Evolutionary conservation across 768 basidiomycete species (phyloP), one percentile per base, ranked within the genome.

Genomic region (Boletus subparvulus): DNA sequence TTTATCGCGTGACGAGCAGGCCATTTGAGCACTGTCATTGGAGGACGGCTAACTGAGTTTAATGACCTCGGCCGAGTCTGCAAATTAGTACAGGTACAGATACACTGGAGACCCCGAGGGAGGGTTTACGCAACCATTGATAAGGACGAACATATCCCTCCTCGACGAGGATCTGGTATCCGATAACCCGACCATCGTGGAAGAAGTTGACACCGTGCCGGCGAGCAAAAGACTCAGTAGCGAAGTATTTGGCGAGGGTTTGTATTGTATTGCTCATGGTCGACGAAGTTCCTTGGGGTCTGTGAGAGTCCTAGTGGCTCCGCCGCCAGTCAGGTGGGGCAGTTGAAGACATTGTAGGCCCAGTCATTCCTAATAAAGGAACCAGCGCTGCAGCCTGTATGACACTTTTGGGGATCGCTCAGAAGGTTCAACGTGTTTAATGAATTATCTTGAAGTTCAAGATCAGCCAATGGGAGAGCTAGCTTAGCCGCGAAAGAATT

Each of bases 91-190:
- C 30, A 30, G 8, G 30, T 4, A 26, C 26, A 26, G 26, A 26
- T 26, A 26, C 5, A 26, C 26, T 26, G 4, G 26, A 30, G 30
- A 30, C 30, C 30, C 30, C 30, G 30, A 8, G 8, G 30, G 30
- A 30, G 9, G 30, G 30, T 10, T 30, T 30, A 30, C 30, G 30
- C 30, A 30, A 30, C 30, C 30, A 8, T 30, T 10, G 30, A 56
- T 94, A 78, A 0, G 97, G 97, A 72, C 96, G 98, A 0, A 97
- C 95, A 69, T 98, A 99, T 2, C 97, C 97, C 70, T 99, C 97
- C 73, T 99, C 97, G 21, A 99, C 86, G 54, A 99, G 87, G 56
- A 98, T 81, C 70, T 99, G 97, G 72, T 99, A 97, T 1, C 97
- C 97, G 56, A 99, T 99, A 11, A 97, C 97, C 45, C 96, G 83